Base-by-base conservation (phyloP, 768 basidiomycete species). In the Peribolospora baueri region DNA sequence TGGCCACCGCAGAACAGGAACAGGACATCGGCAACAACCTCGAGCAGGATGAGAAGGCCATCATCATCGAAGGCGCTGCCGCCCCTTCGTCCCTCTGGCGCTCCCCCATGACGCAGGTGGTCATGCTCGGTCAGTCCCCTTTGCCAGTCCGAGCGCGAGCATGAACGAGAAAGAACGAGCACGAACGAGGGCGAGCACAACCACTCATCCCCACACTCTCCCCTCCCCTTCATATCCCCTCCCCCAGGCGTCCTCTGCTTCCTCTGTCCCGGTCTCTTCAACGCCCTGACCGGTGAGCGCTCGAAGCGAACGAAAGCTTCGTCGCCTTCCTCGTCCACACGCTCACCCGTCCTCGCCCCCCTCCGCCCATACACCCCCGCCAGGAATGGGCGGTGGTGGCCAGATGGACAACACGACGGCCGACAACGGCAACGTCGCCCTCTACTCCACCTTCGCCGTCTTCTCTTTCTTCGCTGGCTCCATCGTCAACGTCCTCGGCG, bases 401-500 rank as follows among this genome's bases (percentile, higher is more conserved):
- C 79, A 81, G 67, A 64, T 82, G 46, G 77, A 81, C 61, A 63
- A 75, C 9, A 71, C 70, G 3, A 81, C 77, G 9, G 75, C 74
- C 62, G 77, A 81, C 13, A 82, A 85, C 60, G 74, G 80, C 38
- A 46, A 48, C 43, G 52, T 55, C 42, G 55, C 57, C 1, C 54
- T 57, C 45, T 84, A 86, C 62, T 67, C 76, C 3, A 74, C 73
- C 4, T 80, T 80, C 60, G 75, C 78, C 3, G 67, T 74, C 56
- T 71, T 69, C 9, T 76, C 76, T 0, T 80, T 81, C 70, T 79
- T 80, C 56, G 72, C 81, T 0, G 58, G 83, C 13, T 80, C 82
- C 4, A 68, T 84, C 64, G 83, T 82, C 68, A 88, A 88, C 59
- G 75, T 75, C 54, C 70, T 90, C 38, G 86, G 86, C n/a, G 71